Conservation (phyloP, 371 early-diverging fungal genomes). For the Mucor mucedo region DNA sequence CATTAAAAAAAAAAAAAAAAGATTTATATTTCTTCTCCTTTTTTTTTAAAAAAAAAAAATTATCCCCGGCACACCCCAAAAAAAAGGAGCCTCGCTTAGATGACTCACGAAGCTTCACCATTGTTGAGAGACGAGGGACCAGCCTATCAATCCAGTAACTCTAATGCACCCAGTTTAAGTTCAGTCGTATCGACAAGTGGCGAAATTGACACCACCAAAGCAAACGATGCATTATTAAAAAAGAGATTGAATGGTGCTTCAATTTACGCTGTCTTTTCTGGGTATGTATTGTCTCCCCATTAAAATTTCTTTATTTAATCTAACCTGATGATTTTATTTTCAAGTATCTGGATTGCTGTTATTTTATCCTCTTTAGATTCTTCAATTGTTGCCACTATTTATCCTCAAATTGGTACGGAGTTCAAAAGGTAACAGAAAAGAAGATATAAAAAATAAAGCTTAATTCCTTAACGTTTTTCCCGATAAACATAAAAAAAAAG, state of each 20-base stretch:
- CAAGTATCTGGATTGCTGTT: slow-evolving; percentile 48
- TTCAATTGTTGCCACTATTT: slow-evolving; percentile 83
- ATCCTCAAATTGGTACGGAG: slow-evolving; percentile 77
- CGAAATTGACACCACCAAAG: slow-evolving; percentile 7
- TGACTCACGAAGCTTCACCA: slow-evolving; percentile 37
- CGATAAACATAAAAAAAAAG: slow-evolving; percentile 14
- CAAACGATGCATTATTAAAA: slow-evolving; percentile 37
- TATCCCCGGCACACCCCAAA: neutral
- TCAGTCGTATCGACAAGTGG: slow-evolving; percentile 12
- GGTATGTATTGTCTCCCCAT: slow-evolving; percentile 22
- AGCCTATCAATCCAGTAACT: slow-evolving; percentile 8
- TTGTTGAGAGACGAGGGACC: slow-evolving; percentile 21
- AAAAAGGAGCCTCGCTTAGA: neutral
- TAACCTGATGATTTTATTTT: neutral
- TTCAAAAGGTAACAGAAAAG: slow-evolving; percentile 56
- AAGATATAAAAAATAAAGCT: neutral
- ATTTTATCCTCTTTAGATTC: slow-evolving; percentile 78
- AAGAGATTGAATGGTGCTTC: slow-evolving; percentile 45
- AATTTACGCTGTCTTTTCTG: slow-evolving; percentile 39
- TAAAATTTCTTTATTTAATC: too few relatives aligned
- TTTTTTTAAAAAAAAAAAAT: neutral
- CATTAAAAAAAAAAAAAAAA: slow-evolving; percentile 1
- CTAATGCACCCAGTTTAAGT: slow-evolving; percentile 17
- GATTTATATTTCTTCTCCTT: neutral
- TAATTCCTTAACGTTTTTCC: neutral